These are phyloP conservation scores for Eucalyptus coolabah DNA, from an alignment of 345 rosid genomes.

Conservation along the genomic window DNA sequence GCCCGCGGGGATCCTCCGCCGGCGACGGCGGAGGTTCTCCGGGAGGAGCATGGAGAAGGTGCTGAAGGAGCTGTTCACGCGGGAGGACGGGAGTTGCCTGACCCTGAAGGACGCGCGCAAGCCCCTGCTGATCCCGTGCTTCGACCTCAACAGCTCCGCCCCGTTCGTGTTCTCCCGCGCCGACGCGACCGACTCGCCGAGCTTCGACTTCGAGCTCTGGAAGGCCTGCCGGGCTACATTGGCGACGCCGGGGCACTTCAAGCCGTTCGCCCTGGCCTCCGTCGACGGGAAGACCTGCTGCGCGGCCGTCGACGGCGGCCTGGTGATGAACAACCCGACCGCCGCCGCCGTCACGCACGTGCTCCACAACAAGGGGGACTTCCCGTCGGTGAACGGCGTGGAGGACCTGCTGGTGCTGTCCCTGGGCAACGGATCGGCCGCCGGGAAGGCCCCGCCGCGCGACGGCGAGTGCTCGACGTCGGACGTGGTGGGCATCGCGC, in stretches of 20 bases:
- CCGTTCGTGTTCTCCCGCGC: conserved; percentile 98
- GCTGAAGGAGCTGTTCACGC: conserved; percentile 38
- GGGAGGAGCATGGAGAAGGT: conserved; percentile 62
- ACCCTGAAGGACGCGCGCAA: conserved; percentile 86
- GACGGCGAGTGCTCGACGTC: conserved; percentile 68
- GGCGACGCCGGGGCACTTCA: conserved; percentile 77
- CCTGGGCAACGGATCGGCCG: conserved; percentile 56
- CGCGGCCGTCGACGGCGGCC: conserved; percentile 81
- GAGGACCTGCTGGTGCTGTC: conserved; percentile 85
- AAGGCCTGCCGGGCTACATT: conserved; percentile 87
- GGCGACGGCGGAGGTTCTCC: conserved; percentile 46
- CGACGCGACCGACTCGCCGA: conserved; percentile 81
- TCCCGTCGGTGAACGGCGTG: conserved; percentile 72
- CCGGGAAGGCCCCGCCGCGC: conserved; percentile 15
- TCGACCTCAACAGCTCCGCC: conserved; percentile 80
- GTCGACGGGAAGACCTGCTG: conserved; percentile 77
- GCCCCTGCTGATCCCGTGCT: conserved; percentile 95
- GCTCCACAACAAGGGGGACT: conserved; percentile 90
- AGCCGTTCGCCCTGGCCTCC: conserved; percentile 57
- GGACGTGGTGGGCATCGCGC: conserved; percentile 58
- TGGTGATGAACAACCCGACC: conserved; percentile 97
- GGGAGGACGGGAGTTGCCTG: conserved; percentile 54
- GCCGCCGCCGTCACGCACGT: conserved; percentile 94
- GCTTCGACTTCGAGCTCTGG: conserved; percentile 93
- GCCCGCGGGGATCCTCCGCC: conserved; percentile 28